Conservation (phyloP, 2,329 filamentous ascomycete genomes). For the Scopulariopsis brevicaulis region DNA sequence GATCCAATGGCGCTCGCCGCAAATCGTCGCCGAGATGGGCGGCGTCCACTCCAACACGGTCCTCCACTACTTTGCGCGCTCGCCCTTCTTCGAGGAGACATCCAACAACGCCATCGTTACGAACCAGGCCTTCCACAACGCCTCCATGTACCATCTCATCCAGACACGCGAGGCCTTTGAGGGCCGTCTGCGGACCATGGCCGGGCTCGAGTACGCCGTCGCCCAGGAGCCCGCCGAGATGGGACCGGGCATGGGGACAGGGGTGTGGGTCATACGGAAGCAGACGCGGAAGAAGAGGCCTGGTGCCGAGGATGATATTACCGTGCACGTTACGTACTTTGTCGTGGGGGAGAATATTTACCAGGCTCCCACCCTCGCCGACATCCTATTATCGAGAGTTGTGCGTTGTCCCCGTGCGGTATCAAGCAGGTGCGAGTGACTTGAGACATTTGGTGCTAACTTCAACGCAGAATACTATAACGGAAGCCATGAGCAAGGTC, state of each 20-base stretch:
- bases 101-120: conserved; percentile 57
- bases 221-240: conserved; percentile 54
- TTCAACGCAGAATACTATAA: conserved; percentile 35
- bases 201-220: conserved; percentile 55
- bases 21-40: conserved; percentile 34
- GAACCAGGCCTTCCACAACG: conserved; percentile 51
- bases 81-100: conserved; percentile 56
- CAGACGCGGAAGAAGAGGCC: conserved; percentile 49
- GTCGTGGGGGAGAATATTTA: conserved; percentile 56
- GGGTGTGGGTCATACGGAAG: conserved; percentile 60
- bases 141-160: conserved; percentile 43
- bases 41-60: conserved; percentile 54
- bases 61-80: conserved; percentile 56
- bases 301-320: conserved; percentile 45
- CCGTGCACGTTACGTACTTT: conserved; percentile 49
- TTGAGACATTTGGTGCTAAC: neutral
- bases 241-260: conserved; percentile 52
- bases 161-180: conserved; percentile 54
- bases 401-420: conserved; percentile 20
- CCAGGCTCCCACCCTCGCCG: conserved; percentile 49
- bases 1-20: conserved; percentile 52
- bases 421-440: neutral
- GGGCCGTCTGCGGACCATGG: conserved; percentile 50
- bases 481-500: conserved; percentile 39
- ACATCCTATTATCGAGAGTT: conserved; percentile 47